phyloP scores from a whole-genome alignment of 2,329 filamentous ascomycete species.

The Xylariomycetidae sp. region DNA sequence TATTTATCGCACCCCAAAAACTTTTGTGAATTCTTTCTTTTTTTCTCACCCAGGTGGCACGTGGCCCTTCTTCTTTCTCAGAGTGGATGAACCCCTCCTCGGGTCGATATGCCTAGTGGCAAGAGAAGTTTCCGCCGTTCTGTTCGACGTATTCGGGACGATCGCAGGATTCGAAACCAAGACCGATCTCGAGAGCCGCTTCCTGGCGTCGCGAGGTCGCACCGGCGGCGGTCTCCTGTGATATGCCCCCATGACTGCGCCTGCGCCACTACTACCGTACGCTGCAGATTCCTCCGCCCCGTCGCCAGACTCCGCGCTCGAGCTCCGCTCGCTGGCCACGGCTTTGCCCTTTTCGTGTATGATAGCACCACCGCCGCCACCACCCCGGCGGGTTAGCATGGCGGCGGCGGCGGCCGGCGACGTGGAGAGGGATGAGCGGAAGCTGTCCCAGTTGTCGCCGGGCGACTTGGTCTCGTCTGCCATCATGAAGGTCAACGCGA shows the following conservation, averaged over 20 bases:
- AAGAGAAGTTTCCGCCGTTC: neutral
- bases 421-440: slow-evolving; percentile 12
- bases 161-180: neutral
- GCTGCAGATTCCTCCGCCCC: slow-evolving; percentile 9
- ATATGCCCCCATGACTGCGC: too few species aligned
- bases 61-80: too few species aligned
- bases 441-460: slow-evolving; percentile 19
- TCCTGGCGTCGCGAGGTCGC: neutral
- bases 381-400: too few species aligned
- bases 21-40: too few species aligned
- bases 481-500: slow-evolving; percentile 46
- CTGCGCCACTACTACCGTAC: too few species aligned
- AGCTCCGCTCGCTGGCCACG: slow-evolving; percentile 10
- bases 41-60: too few species aligned
- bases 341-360: slow-evolving; percentile 14
- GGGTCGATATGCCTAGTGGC: neutral
- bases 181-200: neutral
- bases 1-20: too few species aligned
- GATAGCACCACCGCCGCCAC: too few species aligned
- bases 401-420: neutral
- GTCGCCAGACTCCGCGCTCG: slow-evolving; percentile 14
- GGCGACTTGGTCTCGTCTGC: slow-evolving; percentile 38
- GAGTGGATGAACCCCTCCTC: too few species aligned
- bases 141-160: neutral
- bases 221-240: neutral